Evolutionary conservation across 1,139 yeast genomes (phyloP).

Genomic region (Protomyces lactucae-debilis): DNA sequence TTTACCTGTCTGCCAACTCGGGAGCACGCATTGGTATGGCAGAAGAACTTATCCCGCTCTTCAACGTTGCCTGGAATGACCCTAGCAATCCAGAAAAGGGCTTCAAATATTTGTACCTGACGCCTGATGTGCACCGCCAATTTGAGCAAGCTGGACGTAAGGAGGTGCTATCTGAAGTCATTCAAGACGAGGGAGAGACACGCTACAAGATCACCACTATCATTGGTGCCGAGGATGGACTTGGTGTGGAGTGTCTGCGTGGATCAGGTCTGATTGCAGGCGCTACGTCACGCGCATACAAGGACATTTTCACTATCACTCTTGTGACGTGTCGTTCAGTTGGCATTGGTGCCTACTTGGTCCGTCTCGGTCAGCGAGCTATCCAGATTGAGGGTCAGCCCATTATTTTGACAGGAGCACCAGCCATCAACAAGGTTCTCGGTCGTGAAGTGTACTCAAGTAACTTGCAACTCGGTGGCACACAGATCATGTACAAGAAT

Average conservation of each 20-base stretch:
- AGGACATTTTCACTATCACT: conserved; percentile 92
- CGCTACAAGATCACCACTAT: conserved; percentile 77
- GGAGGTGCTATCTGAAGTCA: conserved; percentile 68
- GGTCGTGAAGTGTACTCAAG: conserved; percentile 97
- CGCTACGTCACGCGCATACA: conserved; percentile 94
- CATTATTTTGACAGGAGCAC: conserved; percentile 96
- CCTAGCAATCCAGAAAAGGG: conserved; percentile 73
- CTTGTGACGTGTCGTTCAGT: conserved; percentile 97
- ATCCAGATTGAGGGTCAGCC: conserved; percentile 99
- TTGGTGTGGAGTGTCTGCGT: conserved; percentile 96
- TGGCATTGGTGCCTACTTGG: conserved; percentile 98
- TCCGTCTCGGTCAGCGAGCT: conserved; percentile 96
- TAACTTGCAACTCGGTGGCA: conserved; percentile 96
- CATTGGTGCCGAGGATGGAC: conserved; percentile 90
- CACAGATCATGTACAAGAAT: conserved; percentile 95
- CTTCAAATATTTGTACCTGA: conserved; percentile 78
- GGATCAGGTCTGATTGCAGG: conserved; percentile 99
- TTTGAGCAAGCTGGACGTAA: conserved; percentile 56
- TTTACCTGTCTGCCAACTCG: conserved; percentile 93
- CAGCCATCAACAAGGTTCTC: conserved; percentile 90
- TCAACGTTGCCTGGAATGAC: conserved; percentile 90
- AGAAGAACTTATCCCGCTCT: conserved; percentile 84
- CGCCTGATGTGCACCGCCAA: conserved; percentile 59
- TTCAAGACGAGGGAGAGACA: conserved; percentile 78
- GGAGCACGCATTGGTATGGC: conserved; percentile 99